Percentiles rank a stretch among this genome's conserved stretches.
Conservation (phyloP, 805 yeast species). For the Candida insectorum region DNA sequence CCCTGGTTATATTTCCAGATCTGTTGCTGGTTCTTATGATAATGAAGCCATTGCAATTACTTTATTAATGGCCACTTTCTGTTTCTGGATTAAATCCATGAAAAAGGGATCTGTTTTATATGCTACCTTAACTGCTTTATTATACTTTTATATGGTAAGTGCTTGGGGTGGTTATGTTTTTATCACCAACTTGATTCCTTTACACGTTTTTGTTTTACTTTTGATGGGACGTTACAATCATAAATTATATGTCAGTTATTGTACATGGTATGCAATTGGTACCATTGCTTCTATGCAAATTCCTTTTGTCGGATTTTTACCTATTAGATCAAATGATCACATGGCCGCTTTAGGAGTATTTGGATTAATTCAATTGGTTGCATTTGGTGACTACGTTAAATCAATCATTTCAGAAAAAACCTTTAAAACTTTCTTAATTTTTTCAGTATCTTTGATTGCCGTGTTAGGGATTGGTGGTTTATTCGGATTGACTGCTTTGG, state of each 20-base stretch:
- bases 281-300: slow-evolving; percentile 99
- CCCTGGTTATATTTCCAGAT: slow-evolving; percentile 96
- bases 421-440: slow-evolving; percentile 65
- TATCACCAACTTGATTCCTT: slow-evolving; percentile 94
- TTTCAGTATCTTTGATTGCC: slow-evolving; percentile 55
- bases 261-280: slow-evolving; percentile 96
- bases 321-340: slow-evolving; percentile 95
- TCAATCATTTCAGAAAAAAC: slow-evolving; percentile 67
- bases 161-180: slow-evolving; percentile 99
- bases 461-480: slow-evolving; percentile 67
- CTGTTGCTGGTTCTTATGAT: slow-evolving; percentile 98
- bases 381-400: slow-evolving; percentile 78
- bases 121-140: slow-evolving; percentile 79
- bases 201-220: slow-evolving; percentile 86
- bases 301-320: slow-evolving; percentile 96
- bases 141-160: slow-evolving; percentile 96
- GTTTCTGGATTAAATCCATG: slow-evolving; percentile 91
- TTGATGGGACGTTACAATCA: slow-evolving; percentile 92
- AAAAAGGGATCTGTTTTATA: slow-evolving; percentile 86
- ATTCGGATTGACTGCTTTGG: slow-evolving; percentile 78
- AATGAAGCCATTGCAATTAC: slow-evolving; percentile 99
- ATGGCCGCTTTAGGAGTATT: slow-evolving; percentile 98
- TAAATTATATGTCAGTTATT: slow-evolving; percentile 82
- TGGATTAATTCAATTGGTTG: slow-evolving; percentile 88
- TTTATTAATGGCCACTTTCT: slow-evolving; percentile 90